Evolutionary conservation across 345 rosid genomes (phyloP), one percentile per base, ranked within the genome.

Genomic region (sweet orange (Citrus sinensis)): DNA sequence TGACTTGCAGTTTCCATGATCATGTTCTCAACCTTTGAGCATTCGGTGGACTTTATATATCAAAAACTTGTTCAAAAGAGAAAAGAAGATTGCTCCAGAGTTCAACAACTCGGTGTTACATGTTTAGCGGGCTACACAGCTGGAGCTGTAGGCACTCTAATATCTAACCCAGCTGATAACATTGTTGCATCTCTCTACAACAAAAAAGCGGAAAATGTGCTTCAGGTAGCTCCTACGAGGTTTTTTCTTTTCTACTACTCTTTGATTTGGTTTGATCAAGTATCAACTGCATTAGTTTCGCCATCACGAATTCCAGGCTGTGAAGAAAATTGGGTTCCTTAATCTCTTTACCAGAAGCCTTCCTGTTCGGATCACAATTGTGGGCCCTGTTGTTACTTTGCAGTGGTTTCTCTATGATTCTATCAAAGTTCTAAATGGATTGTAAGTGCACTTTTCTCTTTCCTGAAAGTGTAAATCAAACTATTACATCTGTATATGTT

Each of bases 351-450:
- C 90, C 2, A 82, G 93, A 81, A 89, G 93, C 72, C 93, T 91
- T 82, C 92, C 95, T 64, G 79, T 91, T 67, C 89, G 93, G 58
- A 85, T 90, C 25, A 64, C 86, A 25, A 79, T 90, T 2, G 92
- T 91, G 19, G 93, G 93, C 11, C 93, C 95, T 34, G 85, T 88
- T 27, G 79, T 87, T 72, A 86, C 92, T 9, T 7, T 88, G 85
- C 95, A 88, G 66, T 90, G 95, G 92, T 84, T 88, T 73, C 75
- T 88, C 75, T 88, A 91, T 27, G 92, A 91, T 77, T 59, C 91
- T 55, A 86, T 88, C 82, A 91, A 91, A 84, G 61, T 87, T 65
- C 85, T 86, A 49, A 79, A 82, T 61, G 95, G 93, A 78, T 77
- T 88, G 95, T 91, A 88, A 89, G 94, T 91, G 55, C 16, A 51